phyloP scores from a whole-genome alignment of 805 yeast species.

The Suhomyces prunicola region DNA sequence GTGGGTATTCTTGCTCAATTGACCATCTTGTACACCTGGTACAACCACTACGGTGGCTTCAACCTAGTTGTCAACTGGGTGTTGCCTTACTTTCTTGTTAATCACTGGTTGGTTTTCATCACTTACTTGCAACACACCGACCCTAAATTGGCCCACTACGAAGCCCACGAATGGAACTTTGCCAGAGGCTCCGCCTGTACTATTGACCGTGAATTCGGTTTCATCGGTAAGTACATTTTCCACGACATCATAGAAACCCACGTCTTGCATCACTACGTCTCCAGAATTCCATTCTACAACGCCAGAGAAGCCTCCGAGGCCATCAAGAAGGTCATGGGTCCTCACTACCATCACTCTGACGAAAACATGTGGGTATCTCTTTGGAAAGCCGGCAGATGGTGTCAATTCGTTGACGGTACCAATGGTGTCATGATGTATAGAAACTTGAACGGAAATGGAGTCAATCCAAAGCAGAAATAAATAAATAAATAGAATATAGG shows the following conservation, averaged over 20 bases:
- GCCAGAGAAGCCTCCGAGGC: constrained; percentile 54
- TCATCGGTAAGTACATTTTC: constrained; percentile 54
- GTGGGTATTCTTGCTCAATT: constrained; percentile 49
- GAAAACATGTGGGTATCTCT: constrained; percentile 57
- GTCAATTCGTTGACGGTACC: constrained; percentile 70
- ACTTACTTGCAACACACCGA: constrained; percentile 64
- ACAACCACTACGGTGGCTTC: constrained; percentile 45
- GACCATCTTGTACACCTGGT: constrained; percentile 51
- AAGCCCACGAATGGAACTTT: constrained; percentile 55
- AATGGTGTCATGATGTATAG: constrained; percentile 67
- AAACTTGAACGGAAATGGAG: constrained; percentile 46
- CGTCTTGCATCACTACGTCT: constrained; percentile 54
- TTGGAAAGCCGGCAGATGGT: constrained; percentile 58
- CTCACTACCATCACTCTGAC: constrained; percentile 46
- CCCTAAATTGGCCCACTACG: constrained; percentile 58
- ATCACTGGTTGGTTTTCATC: constrained; percentile 64
- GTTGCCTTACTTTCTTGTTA: constrained; percentile 56
- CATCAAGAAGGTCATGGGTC: constrained; percentile 51
- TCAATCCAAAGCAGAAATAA: constrained; percentile 9
- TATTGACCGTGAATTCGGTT: constrained; percentile 59
- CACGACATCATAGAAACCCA: constrained; percentile 60
- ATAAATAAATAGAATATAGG: background rate
- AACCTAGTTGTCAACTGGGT: constrained; percentile 54
- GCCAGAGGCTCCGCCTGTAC: constrained; percentile 69
- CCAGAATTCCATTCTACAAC: constrained; percentile 55